phyloP scores from a whole-genome alignment of 2,329 filamentous ascomycete species.

The Lizonia empirigonia region DNA sequence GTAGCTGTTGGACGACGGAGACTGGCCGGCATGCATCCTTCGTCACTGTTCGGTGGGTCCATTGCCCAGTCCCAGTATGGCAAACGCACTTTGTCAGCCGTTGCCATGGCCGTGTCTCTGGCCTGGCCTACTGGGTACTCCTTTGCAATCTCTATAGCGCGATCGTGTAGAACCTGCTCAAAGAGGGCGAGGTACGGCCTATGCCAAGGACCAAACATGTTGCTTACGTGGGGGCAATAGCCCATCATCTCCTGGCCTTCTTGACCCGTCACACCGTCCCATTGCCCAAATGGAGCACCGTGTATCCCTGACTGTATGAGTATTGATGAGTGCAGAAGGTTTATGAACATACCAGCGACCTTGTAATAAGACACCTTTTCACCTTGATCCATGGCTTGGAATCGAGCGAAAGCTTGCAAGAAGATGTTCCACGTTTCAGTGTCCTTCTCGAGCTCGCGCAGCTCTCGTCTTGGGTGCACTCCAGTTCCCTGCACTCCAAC shows the following conservation, averaged over 20 bases:
- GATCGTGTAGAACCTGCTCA: constrained; percentile 41
- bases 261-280: constrained; percentile 34
- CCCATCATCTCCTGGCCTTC: constrained; percentile 32
- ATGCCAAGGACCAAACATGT: constrained; percentile 42
- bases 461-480: constrained; percentile 33
- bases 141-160: constrained; percentile 38
- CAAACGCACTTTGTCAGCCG: constrained; percentile 36
- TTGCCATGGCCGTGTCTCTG: constrained; percentile 28
- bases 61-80: constrained; percentile 47
- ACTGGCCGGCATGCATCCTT: constrained; percentile 35
- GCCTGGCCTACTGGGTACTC: constrained; percentile 33
- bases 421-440: constrained; percentile 41
- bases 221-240: constrained; percentile 40
- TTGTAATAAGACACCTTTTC: constrained; percentile 42
- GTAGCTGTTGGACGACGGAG: constrained; percentile 25
- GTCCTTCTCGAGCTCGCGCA: constrained; percentile 42
- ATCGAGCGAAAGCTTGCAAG: constrained; percentile 37
- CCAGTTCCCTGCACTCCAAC: constrained; percentile 41
- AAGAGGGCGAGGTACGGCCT: constrained; percentile 42
- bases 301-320: constrained; percentile 34
- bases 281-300: constrained; percentile 37
- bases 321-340: background rate
- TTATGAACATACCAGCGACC: constrained; percentile 31
- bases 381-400: constrained; percentile 41
- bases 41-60: constrained; percentile 25